These are phyloP conservation scores for Teratosphaeria pseudoeucalypti DNA, from an alignment of 2,329 filamentous ascomycete species.

Conservation along the genomic window DNA sequence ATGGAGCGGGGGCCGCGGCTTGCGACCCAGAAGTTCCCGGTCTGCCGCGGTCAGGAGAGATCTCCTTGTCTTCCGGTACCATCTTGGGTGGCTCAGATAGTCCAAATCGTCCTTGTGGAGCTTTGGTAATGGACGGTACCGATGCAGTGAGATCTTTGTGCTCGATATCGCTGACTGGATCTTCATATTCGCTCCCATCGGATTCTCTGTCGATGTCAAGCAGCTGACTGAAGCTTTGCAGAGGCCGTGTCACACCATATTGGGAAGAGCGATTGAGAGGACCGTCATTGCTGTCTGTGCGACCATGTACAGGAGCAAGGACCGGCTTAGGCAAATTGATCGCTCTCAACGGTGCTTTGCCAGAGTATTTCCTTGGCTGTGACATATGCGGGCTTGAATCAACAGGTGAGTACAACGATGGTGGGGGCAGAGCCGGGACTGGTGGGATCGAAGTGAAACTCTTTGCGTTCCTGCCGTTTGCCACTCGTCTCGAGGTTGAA, in stretches of 20 bases:
- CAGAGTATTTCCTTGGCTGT: constrained; percentile 13
- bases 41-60: constrained; percentile 22
- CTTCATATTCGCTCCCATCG: constrained; percentile 19
- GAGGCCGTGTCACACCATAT: constrained; percentile 22
- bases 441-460: constrained; percentile 12
- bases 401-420: constrained; percentile 17
- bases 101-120: constrained; percentile 20
- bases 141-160: constrained; percentile 18
- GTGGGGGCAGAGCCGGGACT: constrained; percentile 11
- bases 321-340: constrained; percentile 22
- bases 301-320: constrained; percentile 16
- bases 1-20: constrained; percentile 23
- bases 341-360: constrained; percentile 22
- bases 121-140: constrained; percentile 13
- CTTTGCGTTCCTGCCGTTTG: constrained; percentile 7
- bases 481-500: constrained; percentile 4
- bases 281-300: constrained; percentile 13
- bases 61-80: constrained; percentile 25
- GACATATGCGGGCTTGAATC: constrained; percentile 16
- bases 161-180: constrained; percentile 13
- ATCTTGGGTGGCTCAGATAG: constrained; percentile 23
- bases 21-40: constrained; percentile 22
- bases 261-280: constrained; percentile 25
- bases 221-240: constrained; percentile 9
- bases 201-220: constrained; percentile 19